phyloP scores from a whole-genome alignment of 139 green algal genomes.

The Tetradesmus lagerheimii region DNA sequence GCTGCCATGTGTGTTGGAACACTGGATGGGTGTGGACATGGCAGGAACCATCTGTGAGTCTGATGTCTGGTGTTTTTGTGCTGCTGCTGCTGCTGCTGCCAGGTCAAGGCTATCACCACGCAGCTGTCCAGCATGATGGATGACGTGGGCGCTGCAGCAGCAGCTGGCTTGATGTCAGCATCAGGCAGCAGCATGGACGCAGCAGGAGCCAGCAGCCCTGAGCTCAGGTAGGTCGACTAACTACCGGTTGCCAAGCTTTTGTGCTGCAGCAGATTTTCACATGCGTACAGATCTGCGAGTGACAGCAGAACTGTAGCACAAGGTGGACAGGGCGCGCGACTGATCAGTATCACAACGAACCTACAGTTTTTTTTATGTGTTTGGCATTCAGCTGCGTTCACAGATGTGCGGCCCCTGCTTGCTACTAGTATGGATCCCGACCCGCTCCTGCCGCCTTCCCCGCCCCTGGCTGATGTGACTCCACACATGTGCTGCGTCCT shows the following conservation, averaged over 20 bases:
- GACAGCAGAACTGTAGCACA: too few relatives aligned
- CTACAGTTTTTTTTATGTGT: too few relatives aligned
- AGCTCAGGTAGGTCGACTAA: conserved; percentile 11
- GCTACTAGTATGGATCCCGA: too few relatives aligned
- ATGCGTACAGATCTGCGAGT: too few relatives aligned
- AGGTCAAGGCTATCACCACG: conserved; percentile 36
- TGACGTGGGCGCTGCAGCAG: conserved; percentile 5
- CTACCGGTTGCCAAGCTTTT: too few relatives aligned
- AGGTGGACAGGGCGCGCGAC: too few relatives aligned
- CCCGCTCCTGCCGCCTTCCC: too few relatives aligned
- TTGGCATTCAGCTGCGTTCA: too few relatives aligned
- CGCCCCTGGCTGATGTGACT: too few relatives aligned
- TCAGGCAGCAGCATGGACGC: conserved; percentile 10
- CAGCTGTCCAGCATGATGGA: conserved; percentile 38
- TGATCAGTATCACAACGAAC: too few relatives aligned
- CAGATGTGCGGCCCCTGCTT: too few relatives aligned
- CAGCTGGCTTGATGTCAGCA: background rate
- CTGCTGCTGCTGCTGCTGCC: background rate
- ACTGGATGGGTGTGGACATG: background rate
- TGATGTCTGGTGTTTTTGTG: background rate
- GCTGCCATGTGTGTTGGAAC: background rate
- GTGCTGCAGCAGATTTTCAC: too few relatives aligned
- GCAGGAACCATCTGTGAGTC: background rate
- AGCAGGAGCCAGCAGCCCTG: background rate
- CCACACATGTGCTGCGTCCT: background rate